These are phyloP conservation scores for Camelina hispida DNA, from an alignment of 345 rosid genomes.

Conservation along the genomic window DNA sequence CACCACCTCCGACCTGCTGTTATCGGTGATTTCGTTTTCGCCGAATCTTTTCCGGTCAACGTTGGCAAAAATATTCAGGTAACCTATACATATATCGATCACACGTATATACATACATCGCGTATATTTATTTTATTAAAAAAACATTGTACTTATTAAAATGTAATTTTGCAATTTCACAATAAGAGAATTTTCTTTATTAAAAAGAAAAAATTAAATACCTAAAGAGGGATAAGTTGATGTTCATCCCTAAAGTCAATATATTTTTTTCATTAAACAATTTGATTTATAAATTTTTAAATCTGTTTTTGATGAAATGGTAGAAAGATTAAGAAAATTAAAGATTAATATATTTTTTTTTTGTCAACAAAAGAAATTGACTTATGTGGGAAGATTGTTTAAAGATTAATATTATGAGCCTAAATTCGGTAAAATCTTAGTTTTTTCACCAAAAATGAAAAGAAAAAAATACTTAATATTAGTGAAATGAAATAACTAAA, in stretches of 20 bases:
- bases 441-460: not conserved
- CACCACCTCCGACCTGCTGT: slow-evolving; percentile 76
- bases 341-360: not conserved
- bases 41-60: slow-evolving; percentile 74
- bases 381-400: no score
- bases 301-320: not conserved
- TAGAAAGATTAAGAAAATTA: not conserved
- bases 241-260: not conserved
- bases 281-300: not conserved
- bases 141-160: no score
- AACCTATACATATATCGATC: not conserved
- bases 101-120: not conserved
- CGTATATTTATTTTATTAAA: no score
- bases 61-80: slow-evolving; percentile 87
- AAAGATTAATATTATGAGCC: not conserved
- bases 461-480: not conserved
- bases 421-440: not conserved
- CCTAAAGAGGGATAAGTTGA: no score
- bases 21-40: slow-evolving; percentile 69
- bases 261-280: not conserved
- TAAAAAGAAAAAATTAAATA: no score
- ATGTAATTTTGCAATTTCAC: no score
- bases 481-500: not conserved
- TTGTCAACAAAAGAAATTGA: no score
- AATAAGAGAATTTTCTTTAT: no score